Conservation (phyloP, 768 basidiomycete genomes). For the Boletellus sp. region DNA sequence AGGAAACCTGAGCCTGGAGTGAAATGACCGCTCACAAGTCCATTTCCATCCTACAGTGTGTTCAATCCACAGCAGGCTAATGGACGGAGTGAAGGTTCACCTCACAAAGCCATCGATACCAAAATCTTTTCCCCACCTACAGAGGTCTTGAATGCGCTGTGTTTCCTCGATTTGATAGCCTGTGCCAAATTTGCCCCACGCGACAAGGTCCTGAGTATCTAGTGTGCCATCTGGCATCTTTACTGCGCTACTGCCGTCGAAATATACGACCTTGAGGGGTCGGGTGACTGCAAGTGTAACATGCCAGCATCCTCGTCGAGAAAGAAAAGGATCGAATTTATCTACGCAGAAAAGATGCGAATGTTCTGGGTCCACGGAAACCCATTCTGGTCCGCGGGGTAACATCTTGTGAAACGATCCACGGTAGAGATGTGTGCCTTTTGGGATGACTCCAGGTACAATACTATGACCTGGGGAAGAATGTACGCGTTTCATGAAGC, state of each 20-base stretch:
- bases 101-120: slow-evolving; percentile 44
- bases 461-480: slow-evolving; percentile 19
- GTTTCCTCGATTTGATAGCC: background rate
- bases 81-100: slow-evolving; percentile 11
- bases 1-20: background rate
- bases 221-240: slow-evolving; percentile 37
- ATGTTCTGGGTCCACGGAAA: slow-evolving; percentile 35
- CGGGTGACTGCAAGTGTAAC: slow-evolving; percentile 18
- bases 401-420: slow-evolving; percentile 14
- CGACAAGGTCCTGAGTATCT: slow-evolving; percentile 46
- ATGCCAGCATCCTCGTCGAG: slow-evolving; percentile 12
- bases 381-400: slow-evolving; percentile 33
- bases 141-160: slow-evolving; percentile 26
- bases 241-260: slow-evolving; percentile 48
- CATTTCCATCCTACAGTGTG: slow-evolving; percentile 19
- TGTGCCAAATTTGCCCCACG: slow-evolving; percentile 21
- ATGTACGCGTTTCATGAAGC: background rate
- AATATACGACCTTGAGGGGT: slow-evolving; percentile 45
- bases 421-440: slow-evolving; percentile 37
- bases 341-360: slow-evolving; percentile 37
- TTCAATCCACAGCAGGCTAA: too few relatives aligned
- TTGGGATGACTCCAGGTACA: slow-evolving; percentile 33
- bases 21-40: slow-evolving; percentile 20
- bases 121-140: slow-evolving; percentile 44
- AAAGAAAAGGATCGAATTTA: too few relatives aligned